Evolutionary conservation across 371 early-diverging fungal species (phyloP), one percentile per base, ranked within the genome.

Genomic region (Mortierella sp.): DNA sequence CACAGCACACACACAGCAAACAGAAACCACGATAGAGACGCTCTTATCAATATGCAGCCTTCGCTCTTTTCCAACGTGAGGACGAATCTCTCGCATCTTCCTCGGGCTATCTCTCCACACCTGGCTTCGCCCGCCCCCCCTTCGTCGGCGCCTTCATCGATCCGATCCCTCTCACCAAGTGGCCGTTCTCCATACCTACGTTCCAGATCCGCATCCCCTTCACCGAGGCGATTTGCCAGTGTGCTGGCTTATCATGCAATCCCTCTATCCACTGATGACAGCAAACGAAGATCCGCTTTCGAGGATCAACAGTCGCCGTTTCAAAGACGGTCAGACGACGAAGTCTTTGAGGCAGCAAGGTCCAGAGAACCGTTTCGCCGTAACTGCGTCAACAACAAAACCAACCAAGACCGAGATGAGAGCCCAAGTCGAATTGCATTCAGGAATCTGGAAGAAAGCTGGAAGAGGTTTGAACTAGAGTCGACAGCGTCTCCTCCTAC

Each of bases 31-130:
- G 3, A 18, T 47, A 30, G 28, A 19, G 13, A 39, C 19, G 5
- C 38, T 23, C 34, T 10, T 34, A 7, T 34, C 16, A 28, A 18
- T 1, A 72, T 72, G 72, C 72, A 72, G 50, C 62, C 66, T 1
- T 24, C 58, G 8, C 24, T 72, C 46, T 66, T 62, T 21, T 56
- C 57, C 49, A 66, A 53, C 41, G 62, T 62, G 54, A 61, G 72
- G 54, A 54, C 66, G 26, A 72, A 65, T 58, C 53, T 66, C 49
- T 42, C 60, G 3, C 53, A 43, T 19, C 27, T 70, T 23, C 71
- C 71, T 26, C 65, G 72, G 21, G 59, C 72, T 13, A 65, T 71
- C 28, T 71, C 72, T 13, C 66, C 72, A n/a, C 71, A 65, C 54
- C 28, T 71, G 28, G 28, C 60, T 39, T 58, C 72, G 8, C 50